These are phyloP conservation scores for Brettanomyces anomalus DNA, from an alignment of 805 yeast species.

Conservation along the genomic window DNA sequence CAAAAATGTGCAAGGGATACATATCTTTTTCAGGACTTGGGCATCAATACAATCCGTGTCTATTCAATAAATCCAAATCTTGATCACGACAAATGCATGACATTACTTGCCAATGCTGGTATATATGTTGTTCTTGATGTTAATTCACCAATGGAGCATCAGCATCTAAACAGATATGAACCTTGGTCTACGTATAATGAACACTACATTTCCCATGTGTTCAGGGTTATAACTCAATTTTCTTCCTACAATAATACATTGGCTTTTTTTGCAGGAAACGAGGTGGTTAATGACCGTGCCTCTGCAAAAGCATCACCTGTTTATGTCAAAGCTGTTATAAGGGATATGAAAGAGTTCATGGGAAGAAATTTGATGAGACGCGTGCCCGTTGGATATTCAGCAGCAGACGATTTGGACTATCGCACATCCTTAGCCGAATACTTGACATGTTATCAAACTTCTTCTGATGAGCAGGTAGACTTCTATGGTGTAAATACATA, in stretches of 20 bases:
- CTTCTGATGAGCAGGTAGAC: conserved; percentile 52
- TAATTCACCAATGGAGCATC: conserved; percentile 72
- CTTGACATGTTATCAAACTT: conserved; percentile 61
- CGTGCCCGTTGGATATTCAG: conserved; percentile 92
- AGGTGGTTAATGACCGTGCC: conserved; percentile 69
- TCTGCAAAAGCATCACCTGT: conserved; percentile 66
- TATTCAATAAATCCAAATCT: conserved; percentile 79
- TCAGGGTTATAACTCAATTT: conserved; percentile 73
- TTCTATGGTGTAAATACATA: conserved; percentile 76
- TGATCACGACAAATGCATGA: conserved; percentile 86
- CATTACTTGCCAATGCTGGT: conserved; percentile 82
- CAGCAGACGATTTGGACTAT: conserved; percentile 83
- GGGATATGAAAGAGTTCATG: conserved; percentile 76
- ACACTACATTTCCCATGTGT: conserved; percentile 65
- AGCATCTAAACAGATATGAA: conserved; percentile 80
- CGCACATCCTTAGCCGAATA: conserved; percentile 72
- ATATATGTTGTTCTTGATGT: conserved; percentile 89
- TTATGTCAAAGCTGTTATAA: conserved; percentile 66
- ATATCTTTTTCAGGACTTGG: conserved; percentile 68
- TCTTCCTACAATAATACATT: conserved; percentile 80
- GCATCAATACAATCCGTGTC: conserved; percentile 79
- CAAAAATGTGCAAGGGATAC: conserved; percentile 75
- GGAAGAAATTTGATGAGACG: conserved; percentile 41
- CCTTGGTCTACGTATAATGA: conserved; percentile 84
- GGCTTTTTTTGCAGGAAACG: conserved; percentile 90